Evolutionary conservation across 2,329 filamentous ascomycete genomes (phyloP), one percentile per base, ranked within the genome.

Genomic region (Aspergillus eucalypticola): DNA sequence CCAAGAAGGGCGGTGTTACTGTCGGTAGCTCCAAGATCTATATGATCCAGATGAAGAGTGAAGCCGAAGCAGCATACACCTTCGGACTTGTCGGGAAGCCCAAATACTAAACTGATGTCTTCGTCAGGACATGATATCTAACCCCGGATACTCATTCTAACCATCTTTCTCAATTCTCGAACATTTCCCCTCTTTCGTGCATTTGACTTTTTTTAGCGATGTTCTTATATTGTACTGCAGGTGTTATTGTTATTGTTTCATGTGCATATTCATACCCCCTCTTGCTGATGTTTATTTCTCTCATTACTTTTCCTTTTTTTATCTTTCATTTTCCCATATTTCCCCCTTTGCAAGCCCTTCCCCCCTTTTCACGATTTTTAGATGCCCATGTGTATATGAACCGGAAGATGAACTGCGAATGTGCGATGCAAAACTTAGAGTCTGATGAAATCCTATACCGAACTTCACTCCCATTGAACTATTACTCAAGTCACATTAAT

Each of bases 31-130:
- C 82, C 44, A 83, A 79, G 62, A 81, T 88, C 10, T 90, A 86
- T 71, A 89, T 90, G 87, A 80, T 90, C 61, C 85, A 87, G 70
- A 82, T 84, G 78, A 82, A 81, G 69, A 78, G 78, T 50, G 81
- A 83, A 64, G 80, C 79, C 13, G 82, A 84, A 67, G 79, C 82
- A 3, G 79, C 78, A n/a, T 83, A 83, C 73, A 83, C 81, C 1
- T 84, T 84, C 69, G 81, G 79, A 3, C 73, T 84, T 65, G 81
- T 83, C 44, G 82, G 82, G 8, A 82, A 82, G 64, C 69, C 82
- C 64, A 76, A 80, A 63, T 84, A 84, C 70, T 83, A 73, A 46
- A 8, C 4, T 3, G 4, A 17, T 10, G 1, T 39, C 15, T 19
- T n/a, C 5, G 19, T 29, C 8, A 23, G 6, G 41, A 3, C 13